Evolutionary conservation across 805 yeast genomes (phyloP).

Genomic region (Wickerhamomyces bisporus): DNA sequence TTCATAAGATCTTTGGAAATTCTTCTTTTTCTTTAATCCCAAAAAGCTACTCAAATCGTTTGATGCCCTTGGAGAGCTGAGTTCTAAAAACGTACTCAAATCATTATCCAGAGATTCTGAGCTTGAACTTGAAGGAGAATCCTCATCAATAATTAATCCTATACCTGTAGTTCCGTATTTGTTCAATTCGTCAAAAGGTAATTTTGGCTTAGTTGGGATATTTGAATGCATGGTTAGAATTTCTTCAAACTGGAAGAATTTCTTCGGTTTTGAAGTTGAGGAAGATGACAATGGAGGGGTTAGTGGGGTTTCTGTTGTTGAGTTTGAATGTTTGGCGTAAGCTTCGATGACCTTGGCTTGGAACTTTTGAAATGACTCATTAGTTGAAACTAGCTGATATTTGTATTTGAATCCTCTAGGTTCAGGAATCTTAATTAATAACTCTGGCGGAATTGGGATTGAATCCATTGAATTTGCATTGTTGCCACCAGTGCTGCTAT

Average conservation of each 20-base stretch:
- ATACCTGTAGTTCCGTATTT: neutral
- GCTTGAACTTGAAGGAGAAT: neutral
- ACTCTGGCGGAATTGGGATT: slow-evolving; percentile 39
- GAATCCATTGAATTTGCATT: slow-evolving; percentile 17
- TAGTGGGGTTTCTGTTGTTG: neutral
- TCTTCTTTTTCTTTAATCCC: neutral
- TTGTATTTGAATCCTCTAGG: slow-evolving; percentile 40
- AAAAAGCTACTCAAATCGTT: neutral
- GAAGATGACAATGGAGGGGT: neutral
- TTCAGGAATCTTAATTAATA: slow-evolving; percentile 39
- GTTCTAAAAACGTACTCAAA: slow-evolving; percentile 3
- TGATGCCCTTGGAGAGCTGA: neutral
- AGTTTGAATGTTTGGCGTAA: neutral
- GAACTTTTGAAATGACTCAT: slow-evolving; percentile 32
- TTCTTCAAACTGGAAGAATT: neutral
- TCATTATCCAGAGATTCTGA: slow-evolving; percentile 11
- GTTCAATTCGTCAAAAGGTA: slow-evolving; percentile 11
- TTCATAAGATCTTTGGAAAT: neutral
- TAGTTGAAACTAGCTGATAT: slow-evolving; percentile 41
- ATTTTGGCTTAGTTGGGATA: slow-evolving; percentile 2
- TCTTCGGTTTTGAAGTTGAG: neutral
- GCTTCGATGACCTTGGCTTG: slow-evolving; percentile 22
- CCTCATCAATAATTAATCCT: neutral
- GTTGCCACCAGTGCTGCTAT: neutral
- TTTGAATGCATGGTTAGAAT: neutral